Conservation (phyloP, 164 flowering plant species). For the Liquidambar formosana region DNA sequence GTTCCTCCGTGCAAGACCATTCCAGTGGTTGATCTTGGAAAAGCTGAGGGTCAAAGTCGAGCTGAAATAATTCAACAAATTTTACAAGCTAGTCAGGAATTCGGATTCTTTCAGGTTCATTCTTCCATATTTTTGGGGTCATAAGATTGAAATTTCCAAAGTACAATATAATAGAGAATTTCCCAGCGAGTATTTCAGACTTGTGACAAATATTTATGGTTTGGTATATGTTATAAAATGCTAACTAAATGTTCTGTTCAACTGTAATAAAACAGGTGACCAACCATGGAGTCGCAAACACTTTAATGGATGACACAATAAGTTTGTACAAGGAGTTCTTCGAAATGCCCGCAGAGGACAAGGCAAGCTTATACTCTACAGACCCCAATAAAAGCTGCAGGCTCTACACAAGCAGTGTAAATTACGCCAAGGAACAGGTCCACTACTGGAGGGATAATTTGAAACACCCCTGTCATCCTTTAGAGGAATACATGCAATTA, state of each 20-base stretch:
- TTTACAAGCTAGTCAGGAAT: conserved; percentile 28
- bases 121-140: background rate
- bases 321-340: conserved; percentile 28
- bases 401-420: conserved; percentile 23
- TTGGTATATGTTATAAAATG: background rate
- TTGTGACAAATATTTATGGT: background rate
- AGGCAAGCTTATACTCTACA: conserved; percentile 20
- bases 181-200: too few species aligned
- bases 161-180: too few species aligned
- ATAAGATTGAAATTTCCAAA: too few species aligned
- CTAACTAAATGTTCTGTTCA: background rate
- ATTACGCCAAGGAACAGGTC: background rate
- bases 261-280: conserved; percentile 22
- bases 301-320: conserved; percentile 17
- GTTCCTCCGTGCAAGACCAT: conserved; percentile 20
- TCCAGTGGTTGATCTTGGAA: conserved; percentile 33
- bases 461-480: too few species aligned
- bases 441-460: too few species aligned
- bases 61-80: conserved; percentile 19
- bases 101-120: conserved; percentile 42
- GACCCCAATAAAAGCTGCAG: conserved; percentile 23
- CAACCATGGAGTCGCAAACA: conserved; percentile 35
- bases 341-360: conserved; percentile 35
- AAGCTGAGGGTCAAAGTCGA: conserved; percentile 10
- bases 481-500: conserved; percentile 27